Base-by-base conservation (phyloP, 2,329 filamentous ascomycete species). In the Elsinoe ampelina region DNA sequence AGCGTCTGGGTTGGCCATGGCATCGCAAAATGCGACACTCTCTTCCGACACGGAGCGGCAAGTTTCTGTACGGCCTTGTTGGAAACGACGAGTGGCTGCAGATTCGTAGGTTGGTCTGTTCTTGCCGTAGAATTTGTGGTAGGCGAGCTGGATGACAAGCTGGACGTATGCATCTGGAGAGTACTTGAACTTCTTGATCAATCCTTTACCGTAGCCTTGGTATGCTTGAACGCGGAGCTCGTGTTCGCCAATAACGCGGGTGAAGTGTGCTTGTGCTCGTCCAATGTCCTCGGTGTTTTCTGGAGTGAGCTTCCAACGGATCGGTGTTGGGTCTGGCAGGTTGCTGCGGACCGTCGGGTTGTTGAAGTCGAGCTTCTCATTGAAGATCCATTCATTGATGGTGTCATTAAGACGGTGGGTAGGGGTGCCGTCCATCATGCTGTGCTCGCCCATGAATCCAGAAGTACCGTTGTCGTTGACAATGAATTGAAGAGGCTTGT, bases 171-270 rank as follows among this genome's bases (percentile, higher is more conserved):
- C 93, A 67, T 98, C 95, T 30, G 93, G 93, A 22, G 88, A 95
- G 82, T 89, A 95, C 77, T 90, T 95, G 84, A 98, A 97, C 74
- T 95, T 95, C 84, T 98, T 98, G 80, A 98, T 97, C 60, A 98
- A 78, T 22, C 89, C 90, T 78, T 98, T 98, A 71, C 93, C 93
- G 72, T 98, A 98, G 65, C 86, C 92, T 73, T 97, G 91, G 78
- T 95, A 98, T 26, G 90, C 87, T 72, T 97, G 92, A 2, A 98
- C 91, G 19, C 87, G 83, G 45, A 98, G 84, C 72, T 98, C 87
- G 72, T 98, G 93, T 63, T 88, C 80, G 61, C 82, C 83, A 63
- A 98, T 95, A 60, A 95, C 82, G 63, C 83, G 77, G 59, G 79
- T 77, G 74, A 97, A 96, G 75, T 95, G 87, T 59, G 80, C 78